A percentile compares a stretch with the other conserved stretches of the same genome.
These are phyloP conservation scores for Kickxella alabastrina DNA, from an alignment of 192 early-diverging fungal genomes.

Conservation along the genomic window DNA sequence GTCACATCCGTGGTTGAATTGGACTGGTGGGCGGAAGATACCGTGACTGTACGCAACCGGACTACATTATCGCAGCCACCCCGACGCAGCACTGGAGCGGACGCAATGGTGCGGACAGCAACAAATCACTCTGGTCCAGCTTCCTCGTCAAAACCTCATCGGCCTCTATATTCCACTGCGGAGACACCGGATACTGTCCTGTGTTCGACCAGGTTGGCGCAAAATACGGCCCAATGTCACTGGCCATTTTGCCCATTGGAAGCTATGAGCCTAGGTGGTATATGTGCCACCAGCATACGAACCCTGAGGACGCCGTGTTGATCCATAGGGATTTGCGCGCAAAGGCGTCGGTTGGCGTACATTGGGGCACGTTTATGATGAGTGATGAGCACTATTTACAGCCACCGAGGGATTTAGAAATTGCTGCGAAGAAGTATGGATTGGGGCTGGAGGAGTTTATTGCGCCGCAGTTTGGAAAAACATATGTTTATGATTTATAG, in stretches of 20 bases:
- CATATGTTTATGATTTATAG: constrained; percentile 11
- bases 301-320: constrained; percentile 77
- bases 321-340: constrained; percentile 73
- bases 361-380: constrained; percentile 85
- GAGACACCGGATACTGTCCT: constrained; percentile 89
- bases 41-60: too few relatives aligned
- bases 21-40: constrained; percentile 78
- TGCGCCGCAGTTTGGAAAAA: constrained; percentile 39
- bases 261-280: constrained; percentile 76
- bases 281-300: constrained; percentile 72
- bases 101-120: constrained; percentile 63
- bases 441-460: constrained; percentile 21
- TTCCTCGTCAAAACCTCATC: constrained; percentile 55
- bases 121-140: constrained; percentile 74
- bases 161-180: constrained; percentile 37
- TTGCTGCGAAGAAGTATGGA: constrained; percentile 35
- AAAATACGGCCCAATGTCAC: constrained; percentile 64
- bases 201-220: constrained; percentile 79
- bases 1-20: constrained; percentile 60
- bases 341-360: constrained; percentile 67
- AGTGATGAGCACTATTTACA: constrained; percentile 70
- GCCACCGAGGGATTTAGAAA: constrained; percentile 60
- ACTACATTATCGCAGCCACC: constrained; percentile 26
- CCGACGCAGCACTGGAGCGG: constrained; percentile 65
- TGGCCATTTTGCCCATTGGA: constrained; percentile 81